A percentile compares a stretch with the other conserved stretches of the same genome.
phyloP scores from a whole-genome alignment of 495 filamentous ascomycete genomes.

The Penicillium herquei region DNA sequence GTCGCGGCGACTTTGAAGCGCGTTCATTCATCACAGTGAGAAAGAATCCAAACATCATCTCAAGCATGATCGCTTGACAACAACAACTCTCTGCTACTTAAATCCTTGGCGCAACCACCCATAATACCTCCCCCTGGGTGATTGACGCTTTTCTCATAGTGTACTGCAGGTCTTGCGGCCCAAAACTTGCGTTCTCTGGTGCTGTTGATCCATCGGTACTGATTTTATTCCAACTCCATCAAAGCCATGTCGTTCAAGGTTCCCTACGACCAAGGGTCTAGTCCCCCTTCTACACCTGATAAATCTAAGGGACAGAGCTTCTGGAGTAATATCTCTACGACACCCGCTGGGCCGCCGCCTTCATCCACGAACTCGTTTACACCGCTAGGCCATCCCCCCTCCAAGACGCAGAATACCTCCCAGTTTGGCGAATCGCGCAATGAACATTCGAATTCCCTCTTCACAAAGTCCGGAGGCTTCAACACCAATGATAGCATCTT shows the following conservation, averaged over 20 bases:
- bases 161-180: constrained; percentile 25
- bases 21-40: constrained; percentile 1
- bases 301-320: constrained; percentile 40
- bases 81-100: neutral
- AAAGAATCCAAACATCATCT: constrained; percentile 9
- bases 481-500: constrained; percentile 44
- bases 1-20: constrained; percentile 12
- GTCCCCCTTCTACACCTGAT: constrained; percentile 42
- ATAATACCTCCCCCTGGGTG: neutral
- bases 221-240: constrained; percentile 2
- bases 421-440: constrained; percentile 46
- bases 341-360: constrained; percentile 73
- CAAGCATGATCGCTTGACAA: constrained; percentile 7
- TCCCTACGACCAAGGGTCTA: constrained; percentile 36
- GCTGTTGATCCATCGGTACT: constrained; percentile 10
- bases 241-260: constrained; percentile 40
- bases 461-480: constrained; percentile 41
- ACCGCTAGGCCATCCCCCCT: constrained; percentile 66
- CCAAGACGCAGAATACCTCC: constrained; percentile 64
- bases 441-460: constrained; percentile 36
- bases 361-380: constrained; percentile 69
- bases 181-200: constrained; percentile 18
- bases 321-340: constrained; percentile 64
- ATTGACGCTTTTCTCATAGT: constrained; percentile 2
- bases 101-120: neutral